These are phyloP conservation scores for Exserohilum rostratum DNA, from an alignment of 2,329 filamentous ascomycete genomes.

Conservation along the genomic window DNA sequence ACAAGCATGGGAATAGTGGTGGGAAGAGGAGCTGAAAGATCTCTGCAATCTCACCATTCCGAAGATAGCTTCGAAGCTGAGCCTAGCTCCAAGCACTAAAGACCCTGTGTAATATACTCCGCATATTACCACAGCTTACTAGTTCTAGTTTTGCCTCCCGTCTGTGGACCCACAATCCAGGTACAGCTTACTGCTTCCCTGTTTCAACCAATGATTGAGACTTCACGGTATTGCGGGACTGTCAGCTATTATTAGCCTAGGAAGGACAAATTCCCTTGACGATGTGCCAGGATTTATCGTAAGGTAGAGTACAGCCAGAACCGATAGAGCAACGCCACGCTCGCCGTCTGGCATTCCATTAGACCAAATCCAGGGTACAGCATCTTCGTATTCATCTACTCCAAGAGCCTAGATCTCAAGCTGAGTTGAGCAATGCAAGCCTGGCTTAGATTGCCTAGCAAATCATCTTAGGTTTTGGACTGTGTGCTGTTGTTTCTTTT, in stretches of 20 bases:
- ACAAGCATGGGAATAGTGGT: background rate
- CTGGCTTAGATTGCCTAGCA: constrained; percentile 11
- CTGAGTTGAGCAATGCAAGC: background rate
- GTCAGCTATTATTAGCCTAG: constrained; percentile 30
- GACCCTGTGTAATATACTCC: constrained; percentile 33
- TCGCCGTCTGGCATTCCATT: constrained; percentile 7
- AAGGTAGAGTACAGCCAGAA: constrained; percentile 18
- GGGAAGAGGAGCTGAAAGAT: background rate
- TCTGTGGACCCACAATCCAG: constrained; percentile 13
- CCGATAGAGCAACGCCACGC: background rate
- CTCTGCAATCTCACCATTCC: background rate
- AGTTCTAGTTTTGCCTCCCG: constrained; percentile 17
- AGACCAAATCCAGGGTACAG: constrained; percentile 4
- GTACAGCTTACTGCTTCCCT: constrained; percentile 6
- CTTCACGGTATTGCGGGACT: constrained; percentile 13
- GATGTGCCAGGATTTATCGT: background rate
- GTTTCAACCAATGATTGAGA: constrained; percentile 23
- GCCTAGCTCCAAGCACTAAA: constrained; percentile 3
- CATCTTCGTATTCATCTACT: constrained; percentile 29
- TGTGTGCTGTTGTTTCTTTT: background rate
- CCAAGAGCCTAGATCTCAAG: background rate
- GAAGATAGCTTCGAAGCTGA: constrained; percentile 9
- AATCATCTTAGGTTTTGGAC: background rate
- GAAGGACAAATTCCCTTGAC: background rate
- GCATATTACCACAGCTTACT: constrained; percentile 22